Evolutionary conservation across 2,329 filamentous ascomycete genomes (phyloP).

Genomic region (Mycosphaerella sp.): DNA sequence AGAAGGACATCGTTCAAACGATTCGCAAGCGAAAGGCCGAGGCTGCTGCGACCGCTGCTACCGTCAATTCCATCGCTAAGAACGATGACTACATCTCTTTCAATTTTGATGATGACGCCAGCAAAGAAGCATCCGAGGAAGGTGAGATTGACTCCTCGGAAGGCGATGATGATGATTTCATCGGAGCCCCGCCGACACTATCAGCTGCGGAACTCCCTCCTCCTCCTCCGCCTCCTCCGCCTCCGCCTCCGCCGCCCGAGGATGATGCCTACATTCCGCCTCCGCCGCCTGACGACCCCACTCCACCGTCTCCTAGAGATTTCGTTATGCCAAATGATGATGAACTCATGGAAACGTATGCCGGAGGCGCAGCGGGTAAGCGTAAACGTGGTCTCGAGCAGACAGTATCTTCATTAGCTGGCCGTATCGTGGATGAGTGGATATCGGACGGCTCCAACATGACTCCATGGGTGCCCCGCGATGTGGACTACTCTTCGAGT

Average conservation of each 20-base stretch:
- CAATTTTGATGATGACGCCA: constrained; percentile 34
- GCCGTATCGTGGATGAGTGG: constrained; percentile 42
- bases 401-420: constrained; percentile 23
- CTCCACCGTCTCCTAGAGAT: constrained; percentile 13
- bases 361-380: constrained; percentile 49
- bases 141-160: constrained; percentile 27
- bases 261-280: background rate
- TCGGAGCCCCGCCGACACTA: constrained; percentile 4
- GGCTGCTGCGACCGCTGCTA: constrained; percentile 45
- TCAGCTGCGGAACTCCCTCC: background rate
- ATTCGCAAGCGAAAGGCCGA: constrained; percentile 83
- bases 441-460: constrained; percentile 34
- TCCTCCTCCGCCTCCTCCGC: constrained; percentile 6
- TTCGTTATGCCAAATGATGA: constrained; percentile 23
- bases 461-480: constrained; percentile 57
- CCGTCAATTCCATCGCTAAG: constrained; percentile 32
- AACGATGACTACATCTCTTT: constrained; percentile 83
- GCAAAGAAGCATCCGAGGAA: constrained; percentile 26
- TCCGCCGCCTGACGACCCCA: constrained; percentile 15
- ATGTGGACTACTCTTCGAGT: constrained; percentile 39
- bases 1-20: constrained; percentile 78
- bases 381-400: constrained; percentile 51
- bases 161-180: constrained; percentile 34
- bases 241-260: background rate
- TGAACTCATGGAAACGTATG: constrained; percentile 18